phyloP scores from a whole-genome alignment of 1,284 basidiomycete genomes.

The Cryptococcus jaspeensis region DNA sequence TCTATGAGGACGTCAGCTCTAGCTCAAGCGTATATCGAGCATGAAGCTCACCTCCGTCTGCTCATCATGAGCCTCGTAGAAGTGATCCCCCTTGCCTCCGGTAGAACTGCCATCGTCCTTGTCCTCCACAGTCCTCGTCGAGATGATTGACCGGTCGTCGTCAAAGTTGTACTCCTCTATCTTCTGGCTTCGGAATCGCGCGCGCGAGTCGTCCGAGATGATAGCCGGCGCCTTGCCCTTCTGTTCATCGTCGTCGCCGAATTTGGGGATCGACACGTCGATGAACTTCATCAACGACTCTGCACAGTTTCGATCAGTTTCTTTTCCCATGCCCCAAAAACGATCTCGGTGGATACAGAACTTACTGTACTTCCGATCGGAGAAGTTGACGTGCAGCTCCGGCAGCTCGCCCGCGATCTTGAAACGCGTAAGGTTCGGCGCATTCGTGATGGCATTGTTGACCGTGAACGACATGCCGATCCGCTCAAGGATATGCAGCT shows the following conservation, averaged over 20 bases:
- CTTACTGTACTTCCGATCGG: conserved; percentile 84
- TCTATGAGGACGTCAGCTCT: conserved; percentile 2
- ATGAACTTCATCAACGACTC: conserved; percentile 87
- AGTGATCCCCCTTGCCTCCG: conserved; percentile 59
- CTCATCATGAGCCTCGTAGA: conserved; percentile 73
- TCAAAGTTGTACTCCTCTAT: conserved; percentile 68
- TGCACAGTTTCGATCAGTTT: conserved; percentile 11
- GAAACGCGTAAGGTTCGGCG: conserved; percentile 80
- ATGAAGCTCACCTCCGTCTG: conserved; percentile 58
- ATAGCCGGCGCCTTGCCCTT: conserved; percentile 5
- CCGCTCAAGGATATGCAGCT: conserved; percentile 86
- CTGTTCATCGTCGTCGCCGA: conserved; percentile 58
- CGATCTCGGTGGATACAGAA: neutral
- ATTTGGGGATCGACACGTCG: conserved; percentile 84
- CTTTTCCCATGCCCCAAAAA: neutral
- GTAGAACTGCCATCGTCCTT: conserved; percentile 51
- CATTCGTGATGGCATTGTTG: conserved; percentile 90
- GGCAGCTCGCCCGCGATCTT: conserved; percentile 91
- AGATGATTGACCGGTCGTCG: conserved; percentile 50
- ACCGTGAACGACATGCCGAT: conserved; percentile 89
- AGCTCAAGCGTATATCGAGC: neutral
- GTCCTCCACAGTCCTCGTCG: conserved; percentile 45
- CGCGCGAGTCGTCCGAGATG: conserved; percentile 12
- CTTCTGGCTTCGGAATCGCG: conserved; percentile 55
- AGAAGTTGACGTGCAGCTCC: conserved; percentile 86